Evolutionary conservation across 495 filamentous ascomycete species (phyloP).

Genomic region (Penicillium robsamsonii): DNA sequence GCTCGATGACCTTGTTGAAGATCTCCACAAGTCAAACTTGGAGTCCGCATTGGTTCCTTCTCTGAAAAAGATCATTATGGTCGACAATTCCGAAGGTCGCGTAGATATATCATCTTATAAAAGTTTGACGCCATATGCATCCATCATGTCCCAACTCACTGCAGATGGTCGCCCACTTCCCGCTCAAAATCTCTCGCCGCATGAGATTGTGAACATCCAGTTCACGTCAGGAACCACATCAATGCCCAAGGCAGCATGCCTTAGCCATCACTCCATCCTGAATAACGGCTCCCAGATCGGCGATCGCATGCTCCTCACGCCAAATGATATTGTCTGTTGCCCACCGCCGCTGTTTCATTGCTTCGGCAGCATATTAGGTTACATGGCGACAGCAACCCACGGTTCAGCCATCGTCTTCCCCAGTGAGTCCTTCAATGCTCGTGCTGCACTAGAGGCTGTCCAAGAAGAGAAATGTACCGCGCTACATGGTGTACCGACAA

Average conservation of each 20-base stretch:
- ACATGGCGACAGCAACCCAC: conserved; percentile 91
- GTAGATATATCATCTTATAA: conserved; percentile 47
- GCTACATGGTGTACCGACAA: conserved; percentile 90
- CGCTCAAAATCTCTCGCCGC: conserved; percentile 51
- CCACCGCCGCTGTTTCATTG: conserved; percentile 91
- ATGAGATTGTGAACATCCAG: conserved; percentile 90
- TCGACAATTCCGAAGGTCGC: conserved; percentile 75
- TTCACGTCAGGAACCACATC: conserved; percentile 95
- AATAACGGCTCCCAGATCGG: conserved; percentile 88
- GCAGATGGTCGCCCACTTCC: conserved; percentile 44
- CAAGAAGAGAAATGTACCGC: conserved; percentile 78
- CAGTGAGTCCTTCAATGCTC: conserved; percentile 80
- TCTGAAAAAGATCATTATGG: conserved; percentile 66
- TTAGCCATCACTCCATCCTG: conserved; percentile 79
- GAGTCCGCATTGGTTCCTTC: conserved; percentile 66
- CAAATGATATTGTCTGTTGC: conserved; percentile 73
- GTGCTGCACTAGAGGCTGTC: conserved; percentile 65
- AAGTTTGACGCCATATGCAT: conserved; percentile 53
- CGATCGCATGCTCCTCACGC: conserved; percentile 73
- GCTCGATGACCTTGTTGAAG: conserved; percentile 61
- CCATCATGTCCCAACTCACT: conserved; percentile 45
- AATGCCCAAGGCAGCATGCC: conserved; percentile 85
- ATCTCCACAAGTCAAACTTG: conserved; percentile 52
- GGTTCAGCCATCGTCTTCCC: conserved; percentile 84
- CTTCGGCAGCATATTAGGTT: conserved; percentile 87